Base-by-base conservation (phyloP, 1,284 basidiomycete species). In the Xanthoconium separans region DNA sequence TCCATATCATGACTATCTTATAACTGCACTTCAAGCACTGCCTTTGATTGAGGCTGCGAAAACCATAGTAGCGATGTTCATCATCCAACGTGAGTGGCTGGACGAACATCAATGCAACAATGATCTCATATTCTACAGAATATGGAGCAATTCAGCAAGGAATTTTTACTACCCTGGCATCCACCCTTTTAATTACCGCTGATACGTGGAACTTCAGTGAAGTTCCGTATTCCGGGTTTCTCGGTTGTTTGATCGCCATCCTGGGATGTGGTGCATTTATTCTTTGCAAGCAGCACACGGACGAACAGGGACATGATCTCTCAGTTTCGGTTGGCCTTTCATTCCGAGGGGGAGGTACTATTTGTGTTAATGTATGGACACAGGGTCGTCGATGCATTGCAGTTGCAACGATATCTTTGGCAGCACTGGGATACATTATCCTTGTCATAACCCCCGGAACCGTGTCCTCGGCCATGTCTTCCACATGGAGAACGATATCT, bases 1-100 rank as follows among this genome's bases (percentile, higher is more conserved):
- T 42, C n/a, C 51, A n/a, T 50, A 40, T 45, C 18, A 33, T 10
- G 22, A 42, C 44, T 44, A 20, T 20, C 45, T 66, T 39, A 40
- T n/a, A 34, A 13, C 47, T 24, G 48, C 52, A 42, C 39, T 53
- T 31, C 44, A 50, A 34, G 49, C 48, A 15, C 13, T 56, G 10
- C 56, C 49, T 42, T 41, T 59, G 20, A 40, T 60, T 4, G 61
- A 65, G 29, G 53, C 55, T 2, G 51, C 30, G 3, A 68, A 55
- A 51, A 57, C 56, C 33, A 46, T 63, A 10, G n/a, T 47, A 2
- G 45, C 50, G 6, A 56, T 61, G 12, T 52, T 52, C 22, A 41
- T 69, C 13, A 61, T 70, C 47, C 52, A 56, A 0, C 58, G 64
- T 66, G 45, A 58, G 69, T 57, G 30, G 34, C 22, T 36, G 11